phyloP scores from a whole-genome alignment of 371 early-diverging fungal species.

The Mortierella sp. region DNA sequence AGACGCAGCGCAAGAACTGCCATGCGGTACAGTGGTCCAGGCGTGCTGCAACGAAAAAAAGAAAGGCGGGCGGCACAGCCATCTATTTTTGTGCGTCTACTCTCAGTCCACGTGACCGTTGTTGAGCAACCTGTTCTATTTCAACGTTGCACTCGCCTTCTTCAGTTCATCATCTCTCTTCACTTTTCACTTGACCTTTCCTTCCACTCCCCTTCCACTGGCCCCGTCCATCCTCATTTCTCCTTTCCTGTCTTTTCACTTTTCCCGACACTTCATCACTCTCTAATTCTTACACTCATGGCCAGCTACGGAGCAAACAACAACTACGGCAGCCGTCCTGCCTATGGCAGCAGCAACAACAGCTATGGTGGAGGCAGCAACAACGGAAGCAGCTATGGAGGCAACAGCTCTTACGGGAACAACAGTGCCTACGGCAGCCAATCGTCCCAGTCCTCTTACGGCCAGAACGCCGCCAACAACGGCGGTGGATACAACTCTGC shows the following conservation, averaged over 20 bases:
- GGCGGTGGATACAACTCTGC: conserved; percentile 25
- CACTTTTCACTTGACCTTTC: background rate
- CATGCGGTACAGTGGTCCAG: background rate
- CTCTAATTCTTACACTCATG: background rate
- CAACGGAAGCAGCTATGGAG: conserved; percentile 16
- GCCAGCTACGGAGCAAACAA: conserved; percentile 10
- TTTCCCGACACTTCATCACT: background rate
- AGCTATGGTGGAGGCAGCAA: conserved; percentile 28
- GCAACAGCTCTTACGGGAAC: background rate
- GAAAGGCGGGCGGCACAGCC: background rate
- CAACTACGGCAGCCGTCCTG: conserved; percentile 19
- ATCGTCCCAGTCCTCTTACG: conserved; percentile 16
- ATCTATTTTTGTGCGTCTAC: background rate
- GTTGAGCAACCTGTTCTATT: background rate
- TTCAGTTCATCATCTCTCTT: background rate
- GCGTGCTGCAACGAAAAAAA: background rate
- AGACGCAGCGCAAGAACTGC: background rate
- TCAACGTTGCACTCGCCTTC: background rate
- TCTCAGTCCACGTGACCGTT: background rate
- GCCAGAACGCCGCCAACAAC: conserved; percentile 15
- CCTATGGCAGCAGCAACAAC: conserved; percentile 17
- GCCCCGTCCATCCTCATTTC: background rate
- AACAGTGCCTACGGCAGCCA: conserved; percentile 11
- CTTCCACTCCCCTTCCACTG: background rate
- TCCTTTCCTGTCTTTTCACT: background rate